Conservation (phyloP, 2,329 filamentous ascomycete species). For the Stachybotrys echinatus region DNA sequence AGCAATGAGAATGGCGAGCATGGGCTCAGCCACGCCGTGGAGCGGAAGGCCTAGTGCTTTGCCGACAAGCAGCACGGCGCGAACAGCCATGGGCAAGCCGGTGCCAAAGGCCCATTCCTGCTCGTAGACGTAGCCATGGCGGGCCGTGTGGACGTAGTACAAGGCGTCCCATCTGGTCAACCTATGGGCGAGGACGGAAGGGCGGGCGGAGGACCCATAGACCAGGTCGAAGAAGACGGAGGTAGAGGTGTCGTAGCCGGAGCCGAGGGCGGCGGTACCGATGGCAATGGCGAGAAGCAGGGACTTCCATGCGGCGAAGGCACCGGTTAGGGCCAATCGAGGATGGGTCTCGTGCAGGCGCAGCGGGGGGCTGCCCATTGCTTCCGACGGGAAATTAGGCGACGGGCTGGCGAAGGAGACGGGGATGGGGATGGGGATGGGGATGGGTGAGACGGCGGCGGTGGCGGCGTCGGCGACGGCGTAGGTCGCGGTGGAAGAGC, state of each 20-base stretch:
- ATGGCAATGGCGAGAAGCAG: conserved; percentile 59
- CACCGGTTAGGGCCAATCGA: conserved; percentile 14
- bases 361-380: too few relatives aligned
- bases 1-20: conserved; percentile 62
- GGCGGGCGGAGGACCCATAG: conserved; percentile 26
- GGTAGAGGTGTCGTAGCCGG: conserved; percentile 76
- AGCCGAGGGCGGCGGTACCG: conserved; percentile 41
- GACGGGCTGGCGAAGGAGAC: conserved; percentile 5
- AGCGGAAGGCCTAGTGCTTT: conserved; percentile 14
- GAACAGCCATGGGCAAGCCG: conserved; percentile 30
- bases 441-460: conserved; percentile 9
- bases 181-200: conserved; percentile 45
- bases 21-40: conserved; percentile 24
- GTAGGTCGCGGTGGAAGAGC: too few relatives aligned
- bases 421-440: conserved; percentile 6
- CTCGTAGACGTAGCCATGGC: conserved; percentile 64
- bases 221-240: conserved; percentile 36
- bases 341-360: conserved; percentile 13
- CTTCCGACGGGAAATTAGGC: not conserved
- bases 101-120: conserved; percentile 80
- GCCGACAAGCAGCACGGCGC: conserved; percentile 14
- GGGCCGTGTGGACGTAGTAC: conserved; percentile 63
- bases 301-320: conserved; percentile 63
- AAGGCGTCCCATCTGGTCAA: conserved; percentile 77
- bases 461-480: too few relatives aligned